Base-by-base conservation (phyloP, 257 asterid genomes). In the Anisodus tanguticus region DNA sequence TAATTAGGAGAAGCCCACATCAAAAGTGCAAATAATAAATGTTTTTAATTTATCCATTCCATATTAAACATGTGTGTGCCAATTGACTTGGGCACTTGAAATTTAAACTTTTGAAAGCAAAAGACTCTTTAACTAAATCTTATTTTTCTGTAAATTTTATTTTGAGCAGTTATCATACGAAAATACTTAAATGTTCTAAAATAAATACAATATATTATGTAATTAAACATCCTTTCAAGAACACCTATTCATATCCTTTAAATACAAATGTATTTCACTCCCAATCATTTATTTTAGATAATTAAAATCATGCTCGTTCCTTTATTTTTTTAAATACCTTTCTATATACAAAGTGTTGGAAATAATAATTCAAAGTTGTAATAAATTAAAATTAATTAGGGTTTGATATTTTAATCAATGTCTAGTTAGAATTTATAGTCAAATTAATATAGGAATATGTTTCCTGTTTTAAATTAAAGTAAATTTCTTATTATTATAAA, bases 1-100 rank as follows among this genome's bases (percentile, higher is more conserved):
- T 70, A 70, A 70, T 67, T 43, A 17, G 55, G 78, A 70, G 79
- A 41, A 70, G 35, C 37, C 35, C 31, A 71, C 37, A n/a, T n/a
- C 26, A 45, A 45, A 4, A 45, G 3, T 71, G 79, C 79, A 71
- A 45, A n/a, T 9, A 71, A 71, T 71, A 9, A 22, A 39, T 47
- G 19, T 72, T 47, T 49, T 19, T 10, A 72, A 47, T 72, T 72
- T 19, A 19, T 6, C 26, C 5, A 47, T 72, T 47, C 41, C 80
- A 47, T 7, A 10, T 47, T 47, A 15, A 47, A 19, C 80, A 9
- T 9, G n/a, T 47, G 80, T 16, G 10, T 6, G 6, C 47, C 54
- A 45, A 45, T 1, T 45, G 6, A 19, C 12, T n/a, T 60, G 67
- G 35, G 19, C 60, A 13, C n/a, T 55, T 4, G 60, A 13, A 6